Base-by-base conservation (phyloP, 1,284 basidiomycete genomes). In the Apiotrichum montevideense region DNA sequence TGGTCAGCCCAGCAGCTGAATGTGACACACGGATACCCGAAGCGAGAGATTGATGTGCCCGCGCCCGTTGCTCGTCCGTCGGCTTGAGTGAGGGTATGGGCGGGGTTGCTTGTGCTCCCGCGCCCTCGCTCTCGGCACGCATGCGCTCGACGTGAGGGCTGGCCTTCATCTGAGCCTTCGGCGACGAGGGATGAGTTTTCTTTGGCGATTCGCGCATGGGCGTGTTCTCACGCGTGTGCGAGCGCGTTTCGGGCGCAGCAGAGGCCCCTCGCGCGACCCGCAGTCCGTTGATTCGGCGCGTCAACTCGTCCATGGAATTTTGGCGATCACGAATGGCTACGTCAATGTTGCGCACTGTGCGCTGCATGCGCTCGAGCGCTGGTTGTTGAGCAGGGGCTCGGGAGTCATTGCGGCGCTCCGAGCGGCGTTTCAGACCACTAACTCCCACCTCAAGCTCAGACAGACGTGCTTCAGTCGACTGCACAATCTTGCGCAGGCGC, bases 301-400 rank as follows among this genome's bases (percentile, higher is more conserved):
- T 60, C 7, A 80, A 69, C 35, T 78, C 78, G 63, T 80, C 78
- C 37, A 80, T 70, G 46, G 77, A 75, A 48, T 70, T 56, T 11
- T 71, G 70, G 51, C 74, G 71, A 10, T 77, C 74, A 7, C 69
- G 66, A 0, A 79, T 76, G 11, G 75, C 74, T 8, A 68, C 65
- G 6, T 77, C 79, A 46, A 82, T 75, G 63, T 80, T 79, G 29
- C 78, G 75, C 32, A 79, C 75, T 0, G 79, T 72, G 4, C 79
- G 73, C 42, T 78, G 72, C 15, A 82, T 73, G 3, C 77, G 70
- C 57, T 81, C 80, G 6, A 81, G 72, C 6, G 78, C 73, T 0
- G 46, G 49, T 34, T 56, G 59, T 32, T 51, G 51, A 29, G 56
- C 44, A 6, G 45, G 5, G 8, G 42, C 6, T 32, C 57, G 51